Evolutionary conservation across 768 basidiomycete species (phyloP).

Genomic region (Mycena crocata): DNA sequence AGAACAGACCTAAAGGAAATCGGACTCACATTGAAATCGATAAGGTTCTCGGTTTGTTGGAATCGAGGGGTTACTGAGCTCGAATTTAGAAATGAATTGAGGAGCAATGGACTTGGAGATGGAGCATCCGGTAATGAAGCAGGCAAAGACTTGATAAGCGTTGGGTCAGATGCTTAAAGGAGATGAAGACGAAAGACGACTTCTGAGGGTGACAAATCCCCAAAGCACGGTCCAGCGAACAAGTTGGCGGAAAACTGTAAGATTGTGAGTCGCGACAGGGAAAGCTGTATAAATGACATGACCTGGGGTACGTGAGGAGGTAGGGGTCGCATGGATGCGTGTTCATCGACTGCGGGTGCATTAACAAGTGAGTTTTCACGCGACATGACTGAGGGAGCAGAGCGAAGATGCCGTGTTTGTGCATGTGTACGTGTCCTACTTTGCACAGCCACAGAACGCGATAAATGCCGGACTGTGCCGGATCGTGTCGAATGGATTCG

Average conservation of each 20-base stretch:
- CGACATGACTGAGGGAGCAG: conserved; percentile 11
- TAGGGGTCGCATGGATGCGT: background rate
- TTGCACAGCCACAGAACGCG: background rate
- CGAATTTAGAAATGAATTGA: conserved; percentile 4
- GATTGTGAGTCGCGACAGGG: background rate
- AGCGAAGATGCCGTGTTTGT: background rate
- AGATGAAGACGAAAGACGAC: conserved; percentile 15
- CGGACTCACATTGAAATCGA: conserved; percentile 9
- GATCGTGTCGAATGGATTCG: too few species aligned
- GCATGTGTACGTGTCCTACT: conserved; percentile 9
- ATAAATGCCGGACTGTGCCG: too few species aligned
- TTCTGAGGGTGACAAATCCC: conserved; percentile 38
- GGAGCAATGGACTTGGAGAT: conserved; percentile 27
- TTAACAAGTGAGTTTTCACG: background rate
- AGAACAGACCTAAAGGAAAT: background rate
- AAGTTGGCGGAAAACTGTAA: conserved; percentile 26
- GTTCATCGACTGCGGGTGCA: background rate
- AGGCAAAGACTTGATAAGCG: background rate
- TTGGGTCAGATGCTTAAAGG: background rate
- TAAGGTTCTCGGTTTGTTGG: conserved; percentile 7
- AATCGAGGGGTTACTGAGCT: background rate
- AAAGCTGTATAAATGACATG: background rate
- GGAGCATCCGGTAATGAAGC: conserved; percentile 27
- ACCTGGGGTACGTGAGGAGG: conserved; percentile 4
- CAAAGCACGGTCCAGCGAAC: conserved; percentile 40